Base-by-base conservation (phyloP, 2,329 filamentous ascomycete species). In the Ramularia collo-cygni region DNA sequence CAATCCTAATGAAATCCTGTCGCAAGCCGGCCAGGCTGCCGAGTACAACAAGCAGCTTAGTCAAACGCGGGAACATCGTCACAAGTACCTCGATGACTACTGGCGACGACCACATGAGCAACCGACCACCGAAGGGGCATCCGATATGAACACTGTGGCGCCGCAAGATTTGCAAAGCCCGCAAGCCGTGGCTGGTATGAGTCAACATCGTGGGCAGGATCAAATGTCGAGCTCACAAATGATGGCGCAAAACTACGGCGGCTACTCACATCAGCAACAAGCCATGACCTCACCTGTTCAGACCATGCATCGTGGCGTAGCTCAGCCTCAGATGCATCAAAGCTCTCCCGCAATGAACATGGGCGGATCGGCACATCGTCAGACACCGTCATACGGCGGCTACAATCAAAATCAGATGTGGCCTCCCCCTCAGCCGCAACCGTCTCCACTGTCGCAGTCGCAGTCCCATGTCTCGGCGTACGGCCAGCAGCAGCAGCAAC, bases 41-140 rank as follows among this genome's bases (percentile, higher is more conserved):
- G 90, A 96, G 53, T 94, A 83, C 67, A 96, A 90, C 67, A 87
- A 92, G 55, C 76, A 77, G 33, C 72, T 96, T 37, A 87, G 84
- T 56, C 77, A 84, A 53, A 83, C 89, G 62, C 82, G 90, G 43
- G 79, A 79, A 28, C 81, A 84, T 64, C 83, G 92, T 43, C 77
- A 74, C 43, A 81, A 89, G 43, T 93, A 87, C 52, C 71, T 94
- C 49, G 81, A 90, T 39, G 80, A 79, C 40, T 76, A 88, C 50
- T 96, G 89, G 84, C 77, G 83, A 49, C 76, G 84, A 46, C 82
- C 85, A 8, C 88, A 93, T 50, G 87, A 95, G 41, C 56, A 60
- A 58, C 79, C 83, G 43, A 80, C 85, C 3, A 65, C 67, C 14
- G 47, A 51, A 34, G 48, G 41, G n/a, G 51, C 51, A 31, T 57